Evolutionary conservation across 345 rosid genomes (phyloP), one percentile per base, ranked within the genome.

Genomic region (Salix udensis): DNA sequence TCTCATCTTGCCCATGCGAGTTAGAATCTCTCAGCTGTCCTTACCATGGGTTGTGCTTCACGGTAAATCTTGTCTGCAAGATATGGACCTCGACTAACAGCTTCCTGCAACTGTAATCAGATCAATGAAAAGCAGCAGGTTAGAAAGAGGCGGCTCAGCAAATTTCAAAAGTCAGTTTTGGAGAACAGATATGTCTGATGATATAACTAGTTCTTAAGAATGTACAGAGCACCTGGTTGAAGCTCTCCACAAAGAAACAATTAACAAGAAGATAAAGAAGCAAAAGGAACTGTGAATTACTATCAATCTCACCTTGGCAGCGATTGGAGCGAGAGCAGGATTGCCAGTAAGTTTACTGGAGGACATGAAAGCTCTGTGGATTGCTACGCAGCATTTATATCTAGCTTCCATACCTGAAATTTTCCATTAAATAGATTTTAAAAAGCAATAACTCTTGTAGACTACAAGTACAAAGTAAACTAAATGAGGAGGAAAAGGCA

Each of bases 41-140:
- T 84, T 7, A 91, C 97, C n/a, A 72, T 78, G 36, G 99, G 98
- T 76, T 82, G 87, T 39, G 94, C 90, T 23, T 87, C 92, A n/a
- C 44, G 73, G 12, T 40, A 2, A 44, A 76, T 75, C 84, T 82
- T 88, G 74, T 83, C 86, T 13, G 88, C 69, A 15, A 88, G 83
- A 77, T 86, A 93, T 7, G 98, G 98, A 65, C 97, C 98, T 74
- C 85, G 93, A 75, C 84, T 80, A 72, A 93, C 93, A 77, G 96
- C 92, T 84, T 89, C 98, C 73, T 88, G 91, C 87, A 96, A 83
- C 99, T 96, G 92, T 80, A 76, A 21, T 76, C 14, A 70, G 28
- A 73, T 14, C 48, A 61, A 69, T 12, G 24, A 8, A 26, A 26
- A 34, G 4, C 50, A 44, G 2, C 16, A 11, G 50, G 16, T 44